Evolutionary conservation across 352 stramenopile genomes (phyloP).

Genomic region (Phytophthora palmivora): DNA sequence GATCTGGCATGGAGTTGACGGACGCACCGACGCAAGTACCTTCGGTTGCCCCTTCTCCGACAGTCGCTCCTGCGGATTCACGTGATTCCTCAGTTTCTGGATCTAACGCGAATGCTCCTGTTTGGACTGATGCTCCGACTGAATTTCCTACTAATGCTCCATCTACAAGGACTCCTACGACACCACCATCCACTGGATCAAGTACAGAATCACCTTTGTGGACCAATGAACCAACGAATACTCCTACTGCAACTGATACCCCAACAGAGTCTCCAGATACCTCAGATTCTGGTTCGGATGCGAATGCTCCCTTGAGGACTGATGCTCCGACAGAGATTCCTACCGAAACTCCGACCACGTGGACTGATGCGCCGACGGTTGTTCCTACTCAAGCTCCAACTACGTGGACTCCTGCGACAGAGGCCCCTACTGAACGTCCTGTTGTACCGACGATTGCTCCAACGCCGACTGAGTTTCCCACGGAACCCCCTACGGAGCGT

Average conservation of each 20-base stretch:
- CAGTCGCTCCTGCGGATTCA: conserved; percentile 6
- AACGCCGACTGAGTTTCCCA: not conserved
- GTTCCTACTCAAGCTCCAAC: too few species aligned
- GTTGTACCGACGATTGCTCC: not conserved
- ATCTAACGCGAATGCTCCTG: conserved; percentile 5
- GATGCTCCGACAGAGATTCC: too few species aligned
- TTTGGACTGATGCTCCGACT: conserved; percentile 17
- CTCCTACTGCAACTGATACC: not conserved
- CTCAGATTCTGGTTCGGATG: conserved; percentile 9
- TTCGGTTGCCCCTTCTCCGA: conserved; percentile 5
- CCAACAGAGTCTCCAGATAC: not conserved
- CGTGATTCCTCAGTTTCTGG: conserved; percentile 7
- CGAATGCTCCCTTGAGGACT: not conserved
- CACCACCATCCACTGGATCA: conserved; percentile 1
- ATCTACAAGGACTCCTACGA: not conserved
- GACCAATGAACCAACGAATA: conserved; percentile 1
- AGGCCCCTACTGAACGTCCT: too few species aligned
- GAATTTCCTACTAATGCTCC: conserved; percentile 3
- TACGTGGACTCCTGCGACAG: too few species aligned
- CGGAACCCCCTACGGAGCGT: too few species aligned
- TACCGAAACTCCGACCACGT: not conserved
- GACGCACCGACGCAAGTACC: too few species aligned
- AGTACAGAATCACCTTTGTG: not conserved
- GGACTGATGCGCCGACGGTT: too few species aligned
- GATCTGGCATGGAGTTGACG: too few species aligned